Base-by-base conservation (phyloP, 2,329 filamentous ascomycete genomes). In the Ascochyta pisi region DNA sequence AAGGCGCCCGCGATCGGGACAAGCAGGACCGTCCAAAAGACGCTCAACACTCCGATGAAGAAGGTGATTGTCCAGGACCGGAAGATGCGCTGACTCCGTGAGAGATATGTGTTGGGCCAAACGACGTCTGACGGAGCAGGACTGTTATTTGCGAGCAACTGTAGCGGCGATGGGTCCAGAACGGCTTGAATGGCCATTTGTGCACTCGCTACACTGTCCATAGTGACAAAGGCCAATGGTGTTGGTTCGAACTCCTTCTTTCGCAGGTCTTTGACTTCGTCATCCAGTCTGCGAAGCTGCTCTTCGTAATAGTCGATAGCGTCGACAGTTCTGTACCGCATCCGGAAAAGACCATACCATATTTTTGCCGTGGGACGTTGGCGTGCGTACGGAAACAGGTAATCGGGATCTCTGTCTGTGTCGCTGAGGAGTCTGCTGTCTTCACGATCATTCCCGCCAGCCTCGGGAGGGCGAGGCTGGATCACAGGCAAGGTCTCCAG, bases 131-230 rank as follows among this genome's bases (percentile, higher is more conserved):
- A 87, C 0, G 95, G 95, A 2, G 94, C 88, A 0, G 95, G 95
- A 3, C 94, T 93, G 26, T 90, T 84, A 57, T 92, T 93, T 8
- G 94, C 93, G 50, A 96, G 81, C 6, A 99, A 83, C 57, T 90
- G 89, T 54, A 93, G 88, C 0, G 96, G 95, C 10, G 90, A 89
- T 3, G 95, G 92, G 70, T 98, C 94, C 49, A 99, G 86, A 10
- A 96, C 88, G 4, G 95, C 93, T 76, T 99, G 95, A 39, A 96
- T 91, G 23, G 93, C 91, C 92, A 98, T 96, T 78, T 99, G 95
- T 61, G 85, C 86, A 19, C 93, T 89, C 13, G 93, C 91, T 45
- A 96, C 95, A 3, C 92, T 95, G 78, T 97, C 91, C 92, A 99
- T 96, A 0, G 95, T 98, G 35, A 99, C 91, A 74, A 99, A 97